Conservation (phyloP, 2,329 filamentous ascomycete species). For the Nemania diffusa region DNA sequence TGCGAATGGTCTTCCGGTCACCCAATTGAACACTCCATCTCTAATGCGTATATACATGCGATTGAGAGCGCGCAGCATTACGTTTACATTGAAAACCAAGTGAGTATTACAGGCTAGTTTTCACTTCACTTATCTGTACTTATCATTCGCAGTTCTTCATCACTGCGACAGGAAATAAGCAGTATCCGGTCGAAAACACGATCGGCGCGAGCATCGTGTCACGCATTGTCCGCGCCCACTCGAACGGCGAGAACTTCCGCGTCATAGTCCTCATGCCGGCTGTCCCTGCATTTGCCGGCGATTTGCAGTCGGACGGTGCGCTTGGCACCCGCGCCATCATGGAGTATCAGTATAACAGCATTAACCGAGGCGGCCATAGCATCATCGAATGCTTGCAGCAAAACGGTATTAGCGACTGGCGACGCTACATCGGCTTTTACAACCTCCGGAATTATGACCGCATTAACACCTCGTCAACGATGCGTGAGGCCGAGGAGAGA, state of each 20-base stretch:
- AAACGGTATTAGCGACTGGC: constrained; percentile 73
- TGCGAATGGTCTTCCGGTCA: constrained; percentile 64
- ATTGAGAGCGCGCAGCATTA: constrained; percentile 77
- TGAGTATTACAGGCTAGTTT: constrained; percentile 37
- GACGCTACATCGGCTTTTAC: constrained; percentile 83
- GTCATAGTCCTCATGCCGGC: constrained; percentile 82
- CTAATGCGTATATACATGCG: constrained; percentile 81
- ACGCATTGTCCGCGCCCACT: constrained; percentile 76
- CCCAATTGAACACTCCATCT: constrained; percentile 77
- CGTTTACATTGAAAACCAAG: constrained; percentile 82
- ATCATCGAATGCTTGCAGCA: constrained; percentile 78
- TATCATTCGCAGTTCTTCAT: constrained; percentile 76
- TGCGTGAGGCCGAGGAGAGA: constrained; percentile 68
- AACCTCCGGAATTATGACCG: constrained; percentile 87
- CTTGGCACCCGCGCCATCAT: constrained; percentile 85
- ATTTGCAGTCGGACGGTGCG: constrained; percentile 76
- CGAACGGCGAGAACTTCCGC: constrained; percentile 73
- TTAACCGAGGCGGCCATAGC: constrained; percentile 78
- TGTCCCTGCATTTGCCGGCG: constrained; percentile 84
- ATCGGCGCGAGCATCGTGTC: constrained; percentile 83
- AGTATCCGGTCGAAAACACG: constrained; percentile 79
- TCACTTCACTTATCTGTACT: background rate
- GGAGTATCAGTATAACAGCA: constrained; percentile 86
- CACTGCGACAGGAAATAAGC: constrained; percentile 76
- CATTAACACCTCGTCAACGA: constrained; percentile 75